Percentiles rank a stretch among this genome's conserved stretches.
phyloP scores from a whole-genome alignment of 257 asterid species.

The Ehretia macrophylla region DNA sequence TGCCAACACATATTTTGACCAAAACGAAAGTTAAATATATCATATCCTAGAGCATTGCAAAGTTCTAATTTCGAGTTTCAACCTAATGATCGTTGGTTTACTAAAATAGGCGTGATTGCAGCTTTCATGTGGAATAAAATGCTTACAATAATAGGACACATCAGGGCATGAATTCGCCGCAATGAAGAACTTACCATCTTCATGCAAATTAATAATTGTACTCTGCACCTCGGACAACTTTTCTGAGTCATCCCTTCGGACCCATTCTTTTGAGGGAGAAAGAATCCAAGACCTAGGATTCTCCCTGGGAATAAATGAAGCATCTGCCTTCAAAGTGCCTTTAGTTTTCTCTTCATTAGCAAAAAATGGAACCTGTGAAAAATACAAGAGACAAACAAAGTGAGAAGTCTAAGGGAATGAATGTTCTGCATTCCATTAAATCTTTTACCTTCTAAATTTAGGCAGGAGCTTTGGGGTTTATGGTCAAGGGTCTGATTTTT shows the following conservation, averaged over 20 bases:
- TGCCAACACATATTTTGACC: no score
- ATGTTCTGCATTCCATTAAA: not conserved
- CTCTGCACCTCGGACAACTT: slow-evolving; percentile 10
- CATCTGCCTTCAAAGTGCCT: slow-evolving; percentile 4
- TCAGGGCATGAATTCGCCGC: not conserved
- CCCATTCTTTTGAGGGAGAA: slow-evolving; percentile 2
- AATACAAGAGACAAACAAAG: not conserved
- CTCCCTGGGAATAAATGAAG: slow-evolving; percentile 24
- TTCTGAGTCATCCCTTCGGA: slow-evolving; percentile 3
- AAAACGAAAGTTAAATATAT: no score
- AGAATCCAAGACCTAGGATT: slow-evolving; percentile 24
- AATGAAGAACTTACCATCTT: slow-evolving; percentile 15
- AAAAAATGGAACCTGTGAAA: slow-evolving; percentile 26
- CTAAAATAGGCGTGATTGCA: no score
- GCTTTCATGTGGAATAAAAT: no score
- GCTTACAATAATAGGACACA: no score
- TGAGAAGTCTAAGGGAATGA: not conserved
- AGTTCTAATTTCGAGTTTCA: no score
- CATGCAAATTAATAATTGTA: slow-evolving; percentile 3
- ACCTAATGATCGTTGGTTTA: no score
- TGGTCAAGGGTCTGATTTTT: no score
- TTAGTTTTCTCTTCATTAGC: slow-evolving; percentile 13
- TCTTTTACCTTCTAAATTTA: not conserved
- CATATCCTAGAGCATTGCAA: not conserved
- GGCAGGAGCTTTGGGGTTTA: no score